Evolutionary conservation across 495 filamentous ascomycete species (phyloP).

Genomic region (Penicillium odoratum): DNA sequence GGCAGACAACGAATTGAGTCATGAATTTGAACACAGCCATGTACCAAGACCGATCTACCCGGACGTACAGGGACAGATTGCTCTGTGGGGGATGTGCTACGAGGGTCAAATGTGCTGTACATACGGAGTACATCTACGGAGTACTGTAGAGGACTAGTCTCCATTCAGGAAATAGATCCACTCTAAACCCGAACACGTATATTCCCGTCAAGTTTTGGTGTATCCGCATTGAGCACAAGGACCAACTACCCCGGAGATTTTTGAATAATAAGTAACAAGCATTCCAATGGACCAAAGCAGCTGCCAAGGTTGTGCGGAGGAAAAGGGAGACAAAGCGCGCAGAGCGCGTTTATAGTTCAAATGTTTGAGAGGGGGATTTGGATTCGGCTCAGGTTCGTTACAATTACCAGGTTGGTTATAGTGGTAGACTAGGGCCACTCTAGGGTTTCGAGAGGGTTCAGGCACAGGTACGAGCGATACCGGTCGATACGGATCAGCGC

Average conservation of each 20-base stretch:
- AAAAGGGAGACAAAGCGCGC: constrained; percentile 20
- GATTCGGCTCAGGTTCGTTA: not conserved
- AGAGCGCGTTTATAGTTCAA: constrained; percentile 26
- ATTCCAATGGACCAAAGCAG: not conserved
- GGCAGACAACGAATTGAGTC: constrained; percentile 12
- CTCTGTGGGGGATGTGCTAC: constrained; percentile 1
- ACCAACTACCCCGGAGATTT: not conserved
- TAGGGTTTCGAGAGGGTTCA: constrained; percentile 17
- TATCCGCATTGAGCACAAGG: not conserved
- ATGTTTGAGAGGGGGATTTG: constrained; percentile 1
- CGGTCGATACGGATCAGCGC: constrained; percentile 8
- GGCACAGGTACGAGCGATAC: constrained; percentile 18
- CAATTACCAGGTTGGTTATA: constrained; percentile 5
- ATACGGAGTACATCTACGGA: not conserved
- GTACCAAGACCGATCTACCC: constrained; percentile 27
- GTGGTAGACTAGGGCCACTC: constrained; percentile 1
- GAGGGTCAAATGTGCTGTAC: not conserved
- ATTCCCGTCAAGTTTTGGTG: not conserved
- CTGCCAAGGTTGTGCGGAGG: not conserved
- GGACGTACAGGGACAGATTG: not conserved
- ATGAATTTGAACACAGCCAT: not conserved
- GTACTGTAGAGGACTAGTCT: not conserved
- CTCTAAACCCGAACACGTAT: not conserved
- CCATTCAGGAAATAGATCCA: not conserved
- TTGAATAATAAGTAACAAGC: constrained; percentile 3